These are phyloP conservation scores for Debaryomycetaceae sp. DNA, from an alignment of 1,139 yeast genomes.

Conservation along the genomic window DNA sequence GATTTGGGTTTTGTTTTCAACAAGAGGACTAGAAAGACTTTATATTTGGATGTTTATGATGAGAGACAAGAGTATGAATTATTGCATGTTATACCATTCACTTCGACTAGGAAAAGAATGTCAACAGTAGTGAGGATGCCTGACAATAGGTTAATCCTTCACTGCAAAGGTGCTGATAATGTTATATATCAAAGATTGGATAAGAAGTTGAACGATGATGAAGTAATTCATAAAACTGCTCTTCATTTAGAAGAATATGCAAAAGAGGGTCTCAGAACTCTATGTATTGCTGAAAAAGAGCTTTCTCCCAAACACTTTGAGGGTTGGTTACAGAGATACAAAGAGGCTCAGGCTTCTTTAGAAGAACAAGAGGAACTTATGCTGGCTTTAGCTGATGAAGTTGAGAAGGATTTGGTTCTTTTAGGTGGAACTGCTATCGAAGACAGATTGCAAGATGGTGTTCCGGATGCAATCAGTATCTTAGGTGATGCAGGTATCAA, in stretches of 20 bases:
- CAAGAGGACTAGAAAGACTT: constrained; percentile 69
- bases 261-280: constrained; percentile 93
- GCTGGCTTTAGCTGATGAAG: constrained; percentile 74
- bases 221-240: constrained; percentile 51
- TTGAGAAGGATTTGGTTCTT: constrained; percentile 68
- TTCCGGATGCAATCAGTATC: constrained; percentile 85
- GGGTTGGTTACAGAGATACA: constrained; percentile 68
- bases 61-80: constrained; percentile 65
- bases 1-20: constrained; percentile 85
- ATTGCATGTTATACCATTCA: constrained; percentile 76
- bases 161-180: constrained; percentile 94
- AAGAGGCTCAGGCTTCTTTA: constrained; percentile 68
- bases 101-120: constrained; percentile 85
- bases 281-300: constrained; percentile 85
- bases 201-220: constrained; percentile 28
- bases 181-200: constrained; percentile 75
- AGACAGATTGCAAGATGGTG: constrained; percentile 93
- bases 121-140: constrained; percentile 49
- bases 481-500: constrained; percentile 90
- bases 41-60: constrained; percentile 74
- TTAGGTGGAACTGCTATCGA: constrained; percentile 98
- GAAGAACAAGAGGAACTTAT: constrained; percentile 73
- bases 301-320: constrained; percentile 57
- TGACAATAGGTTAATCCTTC: constrained; percentile 50
- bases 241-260: constrained; percentile 88